Evolutionary conservation across 305 asterid genomes (phyloP).

Genomic region (Solanum hybrid): DNA sequence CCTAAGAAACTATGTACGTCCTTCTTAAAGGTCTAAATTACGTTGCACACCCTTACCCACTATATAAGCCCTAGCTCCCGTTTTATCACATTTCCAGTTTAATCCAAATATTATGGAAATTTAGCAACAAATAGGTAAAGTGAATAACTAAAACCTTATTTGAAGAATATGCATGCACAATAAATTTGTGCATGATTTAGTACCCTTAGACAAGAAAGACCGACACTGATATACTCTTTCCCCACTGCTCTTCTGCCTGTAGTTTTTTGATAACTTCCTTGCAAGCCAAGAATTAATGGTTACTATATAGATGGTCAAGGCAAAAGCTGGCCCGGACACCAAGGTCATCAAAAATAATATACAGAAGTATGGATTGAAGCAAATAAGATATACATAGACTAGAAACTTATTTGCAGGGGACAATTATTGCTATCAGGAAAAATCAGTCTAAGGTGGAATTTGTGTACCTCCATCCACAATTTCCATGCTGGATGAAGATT

Average conservation of each 20-base stretch:
- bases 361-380: not conserved
- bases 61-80: not conserved
- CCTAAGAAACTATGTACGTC: not conserved
- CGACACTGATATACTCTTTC: not conserved
- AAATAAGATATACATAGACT: not conserved
- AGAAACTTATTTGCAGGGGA: not conserved
- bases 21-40: not conserved
- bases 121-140: not conserved
- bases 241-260: not conserved
- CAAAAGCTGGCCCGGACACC: not conserved
- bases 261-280: not conserved
- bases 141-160: not conserved
- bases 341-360: not conserved
- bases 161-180: not conserved
- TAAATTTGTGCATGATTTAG: not conserved
- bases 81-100: not conserved
- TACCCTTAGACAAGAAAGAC: not conserved
- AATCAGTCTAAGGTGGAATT: not conserved
- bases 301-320: not conserved
- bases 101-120: not conserved
- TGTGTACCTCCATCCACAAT: constrained; percentile 50
- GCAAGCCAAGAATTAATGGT: not conserved
- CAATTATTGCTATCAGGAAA: not conserved
- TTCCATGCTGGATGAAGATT: constrained; percentile 35
- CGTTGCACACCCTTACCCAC: not conserved